Conservation (phyloP, 345 rosid genomes). For the Eucalyptus tenuipes region DNA sequence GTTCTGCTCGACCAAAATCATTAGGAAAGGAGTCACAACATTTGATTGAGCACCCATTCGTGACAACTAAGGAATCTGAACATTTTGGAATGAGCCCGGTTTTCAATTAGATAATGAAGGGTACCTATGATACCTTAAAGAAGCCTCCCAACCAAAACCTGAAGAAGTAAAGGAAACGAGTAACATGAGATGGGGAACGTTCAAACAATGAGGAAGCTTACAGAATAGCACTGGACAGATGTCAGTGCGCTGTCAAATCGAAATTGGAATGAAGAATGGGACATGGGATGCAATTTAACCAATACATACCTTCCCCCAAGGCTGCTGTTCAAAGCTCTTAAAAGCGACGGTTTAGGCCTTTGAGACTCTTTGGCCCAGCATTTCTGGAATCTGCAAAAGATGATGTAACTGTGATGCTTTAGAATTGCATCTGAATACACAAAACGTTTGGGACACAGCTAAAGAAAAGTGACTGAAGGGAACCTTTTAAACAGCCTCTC, state of each 20-base stretch:
- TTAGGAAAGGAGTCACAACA: not conserved
- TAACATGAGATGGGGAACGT: not conserved
- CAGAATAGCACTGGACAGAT: not conserved
- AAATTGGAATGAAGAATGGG: not conserved
- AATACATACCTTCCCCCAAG: conserved; percentile 64
- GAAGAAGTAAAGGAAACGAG: not conserved
- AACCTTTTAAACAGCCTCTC: conserved; percentile 62
- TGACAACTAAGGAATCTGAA: not conserved
- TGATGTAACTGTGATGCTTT: not conserved
- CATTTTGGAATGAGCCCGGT: not conserved
- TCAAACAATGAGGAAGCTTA: not conserved
- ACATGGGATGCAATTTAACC: not conserved
- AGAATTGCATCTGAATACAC: not conserved
- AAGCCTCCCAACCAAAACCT: conserved; percentile 91
- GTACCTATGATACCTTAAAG: conserved; percentile 50
- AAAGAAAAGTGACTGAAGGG: not conserved
- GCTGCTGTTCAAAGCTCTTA: conserved; percentile 73
- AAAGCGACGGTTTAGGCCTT: conserved; percentile 68
- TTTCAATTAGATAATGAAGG: not conserved
- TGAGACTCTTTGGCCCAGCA: conserved; percentile 68
- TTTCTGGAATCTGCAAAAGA: conserved; percentile 51
- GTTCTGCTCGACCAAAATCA: not conserved
- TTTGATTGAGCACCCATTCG: not conserved
- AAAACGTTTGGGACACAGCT: not conserved
- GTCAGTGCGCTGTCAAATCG: not conserved